Base-by-base conservation (phyloP, 176 grass and related monocot species). In the Echinochloa phyllopogon region DNA sequence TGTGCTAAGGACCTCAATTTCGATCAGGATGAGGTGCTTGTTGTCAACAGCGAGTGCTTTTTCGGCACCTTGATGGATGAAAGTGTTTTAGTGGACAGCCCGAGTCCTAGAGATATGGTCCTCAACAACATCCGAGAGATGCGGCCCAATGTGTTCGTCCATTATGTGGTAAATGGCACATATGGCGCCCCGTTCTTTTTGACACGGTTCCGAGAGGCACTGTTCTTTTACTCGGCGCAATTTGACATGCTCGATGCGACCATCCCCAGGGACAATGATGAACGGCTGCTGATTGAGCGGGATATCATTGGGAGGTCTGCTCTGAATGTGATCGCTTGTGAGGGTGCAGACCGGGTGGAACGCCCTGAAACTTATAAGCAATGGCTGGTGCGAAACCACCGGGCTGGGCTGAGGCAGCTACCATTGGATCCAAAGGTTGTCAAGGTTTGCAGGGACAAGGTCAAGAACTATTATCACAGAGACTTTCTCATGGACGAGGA, bases 101-200 rank as follows among this genome's bases (percentile, higher is more conserved):
- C 23, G 58, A 75, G 50, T 50, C 72, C 72, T 6, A 75, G 83
- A 29, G 62, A 85, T 38, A 70, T 10, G 16, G 74, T 85, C 8
- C 62, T 85, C 49, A 25, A 36, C 74, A 78, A 38, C 8, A 58
- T 85, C 24, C 76, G 77, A 7, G 59, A 81, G 78, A 79, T 69
- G 47, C 74, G 70, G 40, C 88, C 88, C 7, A 71, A 90, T 17
- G 83, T 85, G n/a, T 85, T 78, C 48, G 48, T 85, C 49, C 74
- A 78, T 10, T 24, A n/a, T 8, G 9, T 85, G 1, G 2, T 78
- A 1, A 85, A 85, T 59, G 83, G 83, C 12, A 69, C 74, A 8
- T 77, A 60, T 43, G 63, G 50, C 23, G 83, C 45, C 4, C 45
- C 70, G 0, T 73, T 73, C 70, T 73, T 73, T 33, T 18, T 73